A percentile compares a stretch with the other conserved stretches of the same genome.
phyloP scores from a whole-genome alignment of 345 rosid genomes.

The Eutrema japonicum region DNA sequence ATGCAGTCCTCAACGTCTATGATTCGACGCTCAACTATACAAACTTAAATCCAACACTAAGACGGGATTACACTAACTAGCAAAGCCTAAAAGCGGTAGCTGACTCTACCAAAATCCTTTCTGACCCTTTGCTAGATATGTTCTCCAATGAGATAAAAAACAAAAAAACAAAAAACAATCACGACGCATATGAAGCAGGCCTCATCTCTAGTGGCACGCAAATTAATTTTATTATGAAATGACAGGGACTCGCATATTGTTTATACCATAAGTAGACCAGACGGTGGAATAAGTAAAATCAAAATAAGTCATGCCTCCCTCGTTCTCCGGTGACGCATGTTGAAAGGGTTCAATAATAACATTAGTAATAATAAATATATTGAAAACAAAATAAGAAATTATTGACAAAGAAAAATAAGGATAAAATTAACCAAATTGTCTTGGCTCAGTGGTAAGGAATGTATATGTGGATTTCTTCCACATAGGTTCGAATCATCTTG shows the following conservation, averaged over 20 bases:
- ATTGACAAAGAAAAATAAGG: conserved; percentile 2
- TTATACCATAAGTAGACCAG: conserved; percentile 16
- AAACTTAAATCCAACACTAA: no score
- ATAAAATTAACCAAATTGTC: no score
- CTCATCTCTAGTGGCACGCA: conserved; percentile 18
- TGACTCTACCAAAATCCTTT: no score
- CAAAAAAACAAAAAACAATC: background rate
- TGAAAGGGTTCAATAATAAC: conserved; percentile 16
- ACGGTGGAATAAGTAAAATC: conserved; percentile 19
- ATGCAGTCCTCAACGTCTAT: no score
- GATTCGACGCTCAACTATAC: no score
- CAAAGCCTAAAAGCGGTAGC: no score
- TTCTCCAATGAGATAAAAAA: background rate
- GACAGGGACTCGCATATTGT: conserved; percentile 2
- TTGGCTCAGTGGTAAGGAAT: no score
- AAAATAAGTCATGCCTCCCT: conserved; percentile 40
- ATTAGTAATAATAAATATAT: background rate
- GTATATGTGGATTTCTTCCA: no score
- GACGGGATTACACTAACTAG: no score
- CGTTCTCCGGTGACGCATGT: conserved; percentile 39
- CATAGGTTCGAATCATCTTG: no score
- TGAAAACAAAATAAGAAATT: background rate
- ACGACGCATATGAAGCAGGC: conserved; percentile 28
- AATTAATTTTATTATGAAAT: conserved; percentile 10
- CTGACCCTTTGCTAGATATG: background rate